Base-by-base conservation (phyloP, 2,329 filamentous ascomycete species). In the Aspergillus pseudonomiae region DNA sequence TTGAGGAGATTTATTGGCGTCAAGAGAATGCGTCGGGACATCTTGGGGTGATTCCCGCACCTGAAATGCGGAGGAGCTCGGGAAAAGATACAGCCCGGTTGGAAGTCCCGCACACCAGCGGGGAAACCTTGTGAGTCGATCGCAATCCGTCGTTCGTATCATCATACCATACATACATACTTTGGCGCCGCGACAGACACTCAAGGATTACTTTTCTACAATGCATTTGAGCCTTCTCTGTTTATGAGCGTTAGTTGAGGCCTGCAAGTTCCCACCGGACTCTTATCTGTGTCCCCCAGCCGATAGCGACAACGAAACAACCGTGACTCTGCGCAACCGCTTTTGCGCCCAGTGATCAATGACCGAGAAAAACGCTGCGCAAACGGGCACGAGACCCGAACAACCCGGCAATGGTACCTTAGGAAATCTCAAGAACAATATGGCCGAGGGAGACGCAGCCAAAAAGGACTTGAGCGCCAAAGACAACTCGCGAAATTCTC, bases 401-500 rank as follows among this genome's bases (percentile, higher is more conserved):
- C 67, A 64, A 67, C 62, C 71, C 66, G 72, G 69, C 68, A 74
- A 72, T 75, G 74, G 70, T 57, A 67, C 62, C 32, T 59, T 62
- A 30, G 73, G 71, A 30, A 70, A 65, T 65, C 66, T 66, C 65
- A 66, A 65, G 55, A 56, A 53, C 57, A 67, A 61, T 46, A 63
- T 67, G 57, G 62, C 64, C 26, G 68, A 70, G 9, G 65, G 65
- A 43, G 67, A 70, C 50, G 65, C 63, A 12, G 64, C 69, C 62
- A 68, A 67, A 62, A 74, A 69, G 62, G 75, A 76, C 60, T 67
- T 70, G 61, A 71, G 68, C 68, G 66, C 73, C 65, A 77, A 75
- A 65, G 72, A 73, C 32, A 65, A 66, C 60, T 45, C 55, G 50
- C 66, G 65, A 62, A 64, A 69, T 60, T 65, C 68, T 24, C 70